Conservation (phyloP, 257 asterid genomes). For the Jacaranda copaia region DNA sequence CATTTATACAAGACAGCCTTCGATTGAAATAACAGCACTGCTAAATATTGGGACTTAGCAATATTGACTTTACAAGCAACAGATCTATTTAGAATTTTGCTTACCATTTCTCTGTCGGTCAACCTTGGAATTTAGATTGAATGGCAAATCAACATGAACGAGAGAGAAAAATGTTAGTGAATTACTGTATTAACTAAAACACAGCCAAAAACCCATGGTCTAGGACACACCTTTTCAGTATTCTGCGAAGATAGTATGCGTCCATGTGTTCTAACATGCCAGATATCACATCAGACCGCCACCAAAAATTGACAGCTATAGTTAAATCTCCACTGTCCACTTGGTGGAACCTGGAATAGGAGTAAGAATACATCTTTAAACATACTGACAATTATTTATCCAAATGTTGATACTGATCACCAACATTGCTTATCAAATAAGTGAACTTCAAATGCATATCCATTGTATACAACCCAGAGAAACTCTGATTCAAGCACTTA, state of each 20-base stretch:
- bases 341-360: conserved; percentile 88
- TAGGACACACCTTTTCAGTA: conserved; percentile 70
- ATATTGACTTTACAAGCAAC: conserved; percentile 29
- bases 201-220: conserved; percentile 13
- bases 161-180: conserved; percentile 42
- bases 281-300: conserved; percentile 81
- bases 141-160: conserved; percentile 30
- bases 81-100: conserved; percentile 35
- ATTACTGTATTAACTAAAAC: conserved; percentile 29
- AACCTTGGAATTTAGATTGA: conserved; percentile 60
- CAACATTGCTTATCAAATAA: conserved; percentile 28
- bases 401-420: conserved; percentile 10
- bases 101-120: conserved; percentile 89
- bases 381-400: conserved; percentile 13
- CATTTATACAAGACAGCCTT: conserved; percentile 13
- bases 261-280: conserved; percentile 92
- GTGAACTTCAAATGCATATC: conserved; percentile 16
- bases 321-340: conserved; percentile 90
- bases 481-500: conserved; percentile 30
- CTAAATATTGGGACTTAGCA: not conserved
- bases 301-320: conserved; percentile 95
- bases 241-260: conserved; percentile 88
- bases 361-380: conserved; percentile 30
- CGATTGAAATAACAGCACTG: conserved; percentile 13
- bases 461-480: conserved; percentile 23